Base-by-base conservation (phyloP, 2,329 filamentous ascomycete species). In the Dothidotthia symphoricarpi region DNA sequence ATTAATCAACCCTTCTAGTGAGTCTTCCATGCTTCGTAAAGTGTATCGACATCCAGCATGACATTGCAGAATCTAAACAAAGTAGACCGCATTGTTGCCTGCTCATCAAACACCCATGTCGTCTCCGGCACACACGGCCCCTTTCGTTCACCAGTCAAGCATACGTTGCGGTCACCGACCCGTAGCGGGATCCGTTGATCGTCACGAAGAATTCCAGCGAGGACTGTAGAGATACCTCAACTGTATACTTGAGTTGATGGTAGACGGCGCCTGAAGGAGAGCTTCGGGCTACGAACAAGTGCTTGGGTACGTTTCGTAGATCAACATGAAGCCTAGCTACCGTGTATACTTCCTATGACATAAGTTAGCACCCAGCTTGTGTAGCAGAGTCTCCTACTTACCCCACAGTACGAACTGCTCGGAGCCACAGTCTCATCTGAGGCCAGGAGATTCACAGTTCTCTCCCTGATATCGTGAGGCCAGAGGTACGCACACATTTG, bases 211-310 rank as follows among this genome's bases (percentile, higher is more conserved):
- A 59, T 14, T 59, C 49, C 3, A 61, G n/a, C 6, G 39, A 19
- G 2, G 53, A 49, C 30, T 56, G 46, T 0, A 56, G 16, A 0
- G 36, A 39, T 6, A 61, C 49, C 11, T 55, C 24, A 4, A 59
- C 14, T 0, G 26, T 6, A 16, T 17, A 42, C 0, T 12, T 0
- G 0, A 56, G 9, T 0, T 7, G 0, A 13, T 43, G 14, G 33
- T 51, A 61, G 0, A 6, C 0, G 0, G 3, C 13, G 1, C 44
- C 43, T 0, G 1, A 16, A 3, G 30, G 28, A 16, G 22, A 47
- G 1, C 0, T 9, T 0, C 2, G 1, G 6, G 2, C 2, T 1
- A 15, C 7, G 14, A 45, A 45, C 3, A 24, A 11, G 0, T 13
- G 3, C 22, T 38, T 2, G 0, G 57, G 51, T 7, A 59, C 47